Evolutionary conservation across 345 rosid species (phyloP).

Genomic region (Eucalyptus marginata): DNA sequence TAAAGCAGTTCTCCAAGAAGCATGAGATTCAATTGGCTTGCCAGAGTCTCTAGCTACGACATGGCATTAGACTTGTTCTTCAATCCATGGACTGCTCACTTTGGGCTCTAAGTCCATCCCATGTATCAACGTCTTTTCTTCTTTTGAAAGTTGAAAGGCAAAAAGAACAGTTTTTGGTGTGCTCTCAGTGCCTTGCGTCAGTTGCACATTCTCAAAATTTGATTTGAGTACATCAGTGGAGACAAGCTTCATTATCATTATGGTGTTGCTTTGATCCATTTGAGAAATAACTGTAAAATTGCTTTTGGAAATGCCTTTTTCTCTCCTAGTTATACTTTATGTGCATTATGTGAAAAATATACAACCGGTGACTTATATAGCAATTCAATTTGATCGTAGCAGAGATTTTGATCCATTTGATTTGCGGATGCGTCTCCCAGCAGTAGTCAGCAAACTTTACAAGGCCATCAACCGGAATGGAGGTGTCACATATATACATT

Average conservation of each 20-base stretch:
- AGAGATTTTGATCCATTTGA: conserved; percentile 98
- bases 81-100: not conserved
- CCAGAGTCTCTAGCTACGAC: not conserved
- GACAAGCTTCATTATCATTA: not conserved
- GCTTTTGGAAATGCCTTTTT: not conserved
- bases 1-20: not conserved
- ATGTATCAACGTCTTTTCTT: not conserved
- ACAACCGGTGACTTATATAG: not conserved
- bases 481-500: conserved; percentile 85
- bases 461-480: conserved; percentile 70
- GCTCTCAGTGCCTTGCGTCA: not conserved
- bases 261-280: not conserved
- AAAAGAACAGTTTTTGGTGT: not conserved
- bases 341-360: not conserved
- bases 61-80: not conserved
- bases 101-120: not conserved
- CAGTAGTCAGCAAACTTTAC: conserved; percentile 57
- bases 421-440: conserved; percentile 89
- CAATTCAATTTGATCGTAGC: conserved; percentile 7
- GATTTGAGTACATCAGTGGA: not conserved
- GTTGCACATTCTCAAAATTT: not conserved
- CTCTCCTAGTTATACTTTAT: not conserved
- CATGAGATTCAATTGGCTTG: not conserved
- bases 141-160: not conserved
- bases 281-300: not conserved